Base-by-base conservation (phyloP, 2,329 filamentous ascomycete species). In the Fusarium agapanthi region DNA sequence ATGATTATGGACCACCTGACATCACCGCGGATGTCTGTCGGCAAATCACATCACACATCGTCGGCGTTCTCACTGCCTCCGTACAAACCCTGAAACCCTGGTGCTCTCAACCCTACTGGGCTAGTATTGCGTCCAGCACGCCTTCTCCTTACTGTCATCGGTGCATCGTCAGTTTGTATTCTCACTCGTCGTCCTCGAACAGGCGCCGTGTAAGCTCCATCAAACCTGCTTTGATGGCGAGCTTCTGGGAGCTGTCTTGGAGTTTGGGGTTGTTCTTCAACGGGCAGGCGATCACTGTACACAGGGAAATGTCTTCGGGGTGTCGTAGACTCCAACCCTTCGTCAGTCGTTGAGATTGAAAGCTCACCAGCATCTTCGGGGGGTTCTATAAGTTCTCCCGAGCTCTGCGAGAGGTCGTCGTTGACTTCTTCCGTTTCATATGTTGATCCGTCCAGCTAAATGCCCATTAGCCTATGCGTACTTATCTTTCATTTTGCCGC, bases 11-110 rank as follows among this genome's bases (percentile, higher is more conserved):
- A 63, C 55, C 45, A 35, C 48, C 51, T 71, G 53, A 50, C 53
- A 59, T 54, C 55, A 69, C 57, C 37, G 48, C 38, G 28, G 45
- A 51, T 67, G 48, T 61, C 32, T 61, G 48, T 61, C 40, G 40
- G 54, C 41, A 60, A 54, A 59, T 73, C 66, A 72, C n/a, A 32
- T 73, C 61, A 72, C 24, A 32, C 44, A 48, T 86, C 85, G 45
- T 85, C 83, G 4, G 80, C 79, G 75, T 88, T 88, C 76, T 88
- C 86, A 53, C 78, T 78, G 18, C 85, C 86, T 28, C 84, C 84
- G 69, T 87, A 86, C 30, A 87, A 78, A 18, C 86, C 84, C 68
- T 77, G 78, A 66, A 85, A 85, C 1, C 85, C 84, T n/a, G 81
- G 80, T n/a, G 79, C 81, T 34, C 78, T 76, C 56, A 86, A 67